A percentile compares a stretch with the other conserved stretches of the same genome.
Conservation (phyloP, 192 early-diverging fungal species). For the Gigaspora rosea region DNA sequence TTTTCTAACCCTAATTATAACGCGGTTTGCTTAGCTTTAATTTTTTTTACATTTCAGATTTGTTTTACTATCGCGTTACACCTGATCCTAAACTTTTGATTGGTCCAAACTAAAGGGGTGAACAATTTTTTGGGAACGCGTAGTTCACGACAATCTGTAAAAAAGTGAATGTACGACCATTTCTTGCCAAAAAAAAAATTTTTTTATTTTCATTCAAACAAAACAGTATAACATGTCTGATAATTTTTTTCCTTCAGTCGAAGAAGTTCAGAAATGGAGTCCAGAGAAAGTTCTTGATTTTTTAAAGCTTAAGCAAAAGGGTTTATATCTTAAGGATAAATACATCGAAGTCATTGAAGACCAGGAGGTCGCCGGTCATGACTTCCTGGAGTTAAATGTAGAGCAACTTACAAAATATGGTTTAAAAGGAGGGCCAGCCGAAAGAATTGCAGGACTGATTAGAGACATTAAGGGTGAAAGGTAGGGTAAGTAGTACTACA, state of each 20-base stretch:
- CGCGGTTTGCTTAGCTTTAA: too few relatives aligned
- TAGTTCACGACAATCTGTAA: too few relatives aligned
- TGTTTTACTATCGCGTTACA: too few relatives aligned
- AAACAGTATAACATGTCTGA: not conserved
- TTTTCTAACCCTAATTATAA: too few relatives aligned
- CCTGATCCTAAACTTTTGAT: too few relatives aligned
- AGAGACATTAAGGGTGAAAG: not conserved
- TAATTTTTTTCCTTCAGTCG: not conserved
- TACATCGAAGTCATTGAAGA: conserved; percentile 2
- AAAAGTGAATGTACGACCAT: not conserved
- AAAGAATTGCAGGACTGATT: not conserved
- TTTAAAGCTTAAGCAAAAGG: not conserved
- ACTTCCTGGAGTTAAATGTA: conserved; percentile 2
- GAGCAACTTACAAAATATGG: not conserved
- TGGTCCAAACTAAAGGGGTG: too few relatives aligned
- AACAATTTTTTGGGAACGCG: too few relatives aligned
- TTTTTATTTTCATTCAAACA: not conserved
- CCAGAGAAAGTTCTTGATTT: not conserved
- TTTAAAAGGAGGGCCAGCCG: not conserved
- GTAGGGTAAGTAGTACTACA: too few relatives aligned
- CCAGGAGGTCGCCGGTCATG: not conserved
- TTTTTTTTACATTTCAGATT: too few relatives aligned
- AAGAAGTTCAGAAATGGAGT: conserved; percentile 23
- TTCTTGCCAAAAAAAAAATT: not conserved
- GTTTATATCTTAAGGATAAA: not conserved